Percentiles rank a stretch among this genome's conserved stretches.
These are phyloP conservation scores for Auriculariales sp. DNA, from an alignment of 768 basidiomycete species.

Conservation along the genomic window DNA sequence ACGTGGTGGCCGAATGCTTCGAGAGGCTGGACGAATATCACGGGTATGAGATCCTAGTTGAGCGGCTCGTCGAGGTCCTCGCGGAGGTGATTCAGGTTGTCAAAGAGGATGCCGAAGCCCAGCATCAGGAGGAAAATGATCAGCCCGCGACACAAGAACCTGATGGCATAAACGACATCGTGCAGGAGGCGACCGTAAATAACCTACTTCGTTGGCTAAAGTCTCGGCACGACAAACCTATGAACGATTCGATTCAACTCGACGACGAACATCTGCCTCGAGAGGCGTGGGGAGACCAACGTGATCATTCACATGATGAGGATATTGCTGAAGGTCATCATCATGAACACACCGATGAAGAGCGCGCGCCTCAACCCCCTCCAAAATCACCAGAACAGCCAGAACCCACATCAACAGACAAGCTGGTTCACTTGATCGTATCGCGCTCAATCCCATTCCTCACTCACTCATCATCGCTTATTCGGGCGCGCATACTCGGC, in stretches of 20 bases:
- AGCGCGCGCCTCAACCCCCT: too few species aligned
- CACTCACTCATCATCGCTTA: conserved; percentile 74
- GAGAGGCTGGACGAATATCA: conserved; percentile 93
- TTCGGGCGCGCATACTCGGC: conserved; percentile 69
- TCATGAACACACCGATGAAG: conserved; percentile 19
- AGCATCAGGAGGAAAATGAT: too few species aligned
- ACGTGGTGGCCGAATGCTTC: conserved; percentile 95
- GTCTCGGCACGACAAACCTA: conserved; percentile 25
- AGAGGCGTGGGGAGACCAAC: conserved; percentile 36
- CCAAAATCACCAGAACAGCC: too few species aligned
- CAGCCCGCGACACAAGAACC: too few species aligned
- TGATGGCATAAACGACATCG: conserved; percentile 10
- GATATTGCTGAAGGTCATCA: conserved; percentile 16
- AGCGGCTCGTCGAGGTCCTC: conserved; percentile 77
- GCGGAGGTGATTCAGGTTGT: conserved; percentile 74
- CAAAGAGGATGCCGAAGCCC: conserved; percentile 33
- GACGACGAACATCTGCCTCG: conserved; percentile 43
- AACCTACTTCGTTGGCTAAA: conserved; percentile 50
- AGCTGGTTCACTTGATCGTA: conserved; percentile 72
- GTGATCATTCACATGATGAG: conserved; percentile 12
- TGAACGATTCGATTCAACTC: conserved; percentile 13
- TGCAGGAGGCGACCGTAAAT: conserved; percentile 7
- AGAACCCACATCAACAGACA: conserved; percentile 51
- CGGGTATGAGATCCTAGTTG: conserved; percentile 76
- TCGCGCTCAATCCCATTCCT: conserved; percentile 80